Evolutionary conservation across 1,139 yeast species (phyloP).

Genomic region (Scheffersomyces illinoinensis): DNA sequence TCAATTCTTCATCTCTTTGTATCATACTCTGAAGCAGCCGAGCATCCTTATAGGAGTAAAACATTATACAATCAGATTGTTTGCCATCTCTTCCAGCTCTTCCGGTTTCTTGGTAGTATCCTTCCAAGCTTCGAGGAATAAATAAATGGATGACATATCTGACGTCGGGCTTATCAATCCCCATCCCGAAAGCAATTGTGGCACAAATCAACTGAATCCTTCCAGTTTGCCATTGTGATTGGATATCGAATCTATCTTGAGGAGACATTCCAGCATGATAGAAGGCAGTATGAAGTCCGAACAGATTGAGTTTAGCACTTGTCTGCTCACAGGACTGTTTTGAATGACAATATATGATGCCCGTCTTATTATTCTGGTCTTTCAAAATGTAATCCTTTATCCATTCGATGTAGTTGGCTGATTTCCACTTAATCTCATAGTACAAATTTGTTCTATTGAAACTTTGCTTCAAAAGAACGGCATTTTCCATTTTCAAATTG

Average conservation of each 20-base stretch:
- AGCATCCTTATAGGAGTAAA: conserved; percentile 77
- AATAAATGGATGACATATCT: conserved; percentile 87
- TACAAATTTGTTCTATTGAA: conserved; percentile 86
- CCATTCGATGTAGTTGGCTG: conserved; percentile 56
- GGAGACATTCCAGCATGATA: conserved; percentile 95
- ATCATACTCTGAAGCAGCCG: conserved; percentile 74
- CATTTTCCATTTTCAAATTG: conserved; percentile 58
- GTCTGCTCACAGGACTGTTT: conserved; percentile 86
- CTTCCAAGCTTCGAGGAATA: conserved; percentile 89
- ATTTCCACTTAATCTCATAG: conserved; percentile 74
- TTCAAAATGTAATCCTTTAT: conserved; percentile 56
- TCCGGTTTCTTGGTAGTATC: conserved; percentile 98
- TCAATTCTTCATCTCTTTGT: conserved; percentile 70
- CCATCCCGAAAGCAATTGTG: conserved; percentile 98
- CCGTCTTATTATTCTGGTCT: conserved; percentile 63
- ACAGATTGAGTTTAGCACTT: conserved; percentile 55
- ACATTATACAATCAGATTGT: conserved; percentile 78
- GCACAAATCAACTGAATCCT: conserved; percentile 82
- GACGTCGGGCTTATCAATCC: conserved; percentile 95
- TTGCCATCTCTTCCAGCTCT: conserved; percentile 97
- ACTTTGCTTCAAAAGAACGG: conserved; percentile 68
- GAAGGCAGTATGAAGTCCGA: conserved; percentile 68
- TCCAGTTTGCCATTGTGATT: conserved; percentile 79
- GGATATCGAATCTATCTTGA: conserved; percentile 69
- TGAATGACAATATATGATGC: conserved; percentile 92